Base-by-base conservation (phyloP, 2,329 filamentous ascomycete species). In the Ophiostoma tasmaniense region DNA sequence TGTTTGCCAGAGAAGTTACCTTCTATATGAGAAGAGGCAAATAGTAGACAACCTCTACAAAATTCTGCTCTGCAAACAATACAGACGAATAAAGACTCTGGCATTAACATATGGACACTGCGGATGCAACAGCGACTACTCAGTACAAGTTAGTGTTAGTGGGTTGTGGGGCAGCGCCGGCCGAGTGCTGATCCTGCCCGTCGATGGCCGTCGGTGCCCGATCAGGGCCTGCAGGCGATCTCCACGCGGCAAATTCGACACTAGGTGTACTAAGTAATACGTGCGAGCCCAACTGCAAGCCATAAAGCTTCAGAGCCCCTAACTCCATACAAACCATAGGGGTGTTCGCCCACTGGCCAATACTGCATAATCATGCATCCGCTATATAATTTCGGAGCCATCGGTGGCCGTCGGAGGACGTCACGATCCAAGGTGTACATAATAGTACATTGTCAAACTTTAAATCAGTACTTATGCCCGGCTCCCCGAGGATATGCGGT, bases 191-290 rank as follows among this genome's bases (percentile, higher is more conserved):
- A 65, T 39, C 64, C 64, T 65, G 37, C 37, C 64, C 64, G 64
- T 39, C 64, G 64, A 65, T 65, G 64, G 64, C 64, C 64, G 64
- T 17, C 64, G 64, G 64, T 17, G 22, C 64, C 64, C 64, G 64
- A 45, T 13, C 25, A 17, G n/a, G 17, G 33, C 17, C n/a, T 22
- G 20, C 35, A 64, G 55, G 25, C 59, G 59, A 62, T 62, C 59
- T 62, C 59, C 59, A 37, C 61, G 61, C 30, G 61, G 17, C 61
- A 39, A n/a, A 64, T 39, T 39, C 37, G 13, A 14, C 8, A 14
- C 37, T 39, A 39, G 39, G n/a, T n/a, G n/a, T n/a, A n/a, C n/a
- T n/a, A n/a, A n/a, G n/a, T n/a, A n/a, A n/a, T n/a, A n/a, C n/a
- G n/a, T n/a, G n/a, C n/a, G n/a, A n/a, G n/a, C n/a, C n/a, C n/a